Evolutionary conservation across 2,329 filamentous ascomycete genomes (phyloP), one percentile per base, ranked within the genome.

Genomic region (Fusarium dimerum): DNA sequence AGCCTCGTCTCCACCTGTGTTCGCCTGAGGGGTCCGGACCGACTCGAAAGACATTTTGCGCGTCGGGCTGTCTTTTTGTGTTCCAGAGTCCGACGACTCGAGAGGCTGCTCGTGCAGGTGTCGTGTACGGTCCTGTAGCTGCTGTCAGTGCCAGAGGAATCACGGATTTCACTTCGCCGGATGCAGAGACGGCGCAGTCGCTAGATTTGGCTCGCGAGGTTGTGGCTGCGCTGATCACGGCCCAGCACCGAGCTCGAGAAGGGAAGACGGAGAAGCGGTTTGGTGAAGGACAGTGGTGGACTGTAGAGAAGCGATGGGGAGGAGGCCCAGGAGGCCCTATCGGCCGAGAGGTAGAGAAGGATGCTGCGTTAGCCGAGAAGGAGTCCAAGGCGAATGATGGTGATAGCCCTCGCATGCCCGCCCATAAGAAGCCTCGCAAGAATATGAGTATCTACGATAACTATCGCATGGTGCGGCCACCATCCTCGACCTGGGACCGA

Each of bases 201-300:
- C 73, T 85, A 40, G 87, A 88, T 63, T 74, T 87, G 18, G 80
- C 80, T 0, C 76, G 84, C 34, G 85, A 88, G 65, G 66, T 87
- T 0, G 72, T 85, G 29, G 82, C 84, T 4, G 78, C 82, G 0
- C 72, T 88, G 5, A 73, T 86, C 43, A 83, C 84, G 8, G 85
- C 85, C 0, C 85, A 88, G 65, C 83, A 87, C 56, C 80, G 85
- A 16, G 76, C 78, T 11, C 80, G 84, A 13, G 77, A 86, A 57
- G 81, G 81, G 32, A 80, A 76, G 51, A 68, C 68, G 0, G 85
- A 87, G 67, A 75, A 74, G 46, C 75, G 80, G 1, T 78, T 85
- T 50, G 84, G 84, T 2, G 76, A 84, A 48, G 79, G 74, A 16
- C 72, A 79, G 54, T 87, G 84, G 84, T 87, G 84, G 84, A 76